Conservation (phyloP, 2,329 filamentous ascomycete genomes). For the Teratosphaeria zuluensis region DNA sequence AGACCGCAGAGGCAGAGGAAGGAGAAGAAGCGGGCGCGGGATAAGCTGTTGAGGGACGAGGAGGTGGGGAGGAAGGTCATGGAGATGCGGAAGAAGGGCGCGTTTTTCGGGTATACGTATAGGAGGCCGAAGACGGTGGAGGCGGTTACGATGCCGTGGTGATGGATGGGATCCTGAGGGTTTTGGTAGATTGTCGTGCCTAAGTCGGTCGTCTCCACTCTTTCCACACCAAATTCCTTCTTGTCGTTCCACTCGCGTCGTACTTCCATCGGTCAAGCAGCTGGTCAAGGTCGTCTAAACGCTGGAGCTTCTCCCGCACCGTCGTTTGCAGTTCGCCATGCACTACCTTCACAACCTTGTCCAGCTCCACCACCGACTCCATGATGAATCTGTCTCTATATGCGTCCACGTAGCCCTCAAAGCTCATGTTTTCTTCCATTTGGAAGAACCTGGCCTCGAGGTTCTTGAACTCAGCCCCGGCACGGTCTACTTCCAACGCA, state of each 20-base stretch:
- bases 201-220: neutral
- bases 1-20: slow-evolving; percentile 31
- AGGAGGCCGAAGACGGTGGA: slow-evolving; percentile 31
- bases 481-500: neutral
- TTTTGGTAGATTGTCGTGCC: neutral
- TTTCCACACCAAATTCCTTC: neutral
- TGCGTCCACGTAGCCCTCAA: neutral
- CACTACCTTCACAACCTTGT: neutral
- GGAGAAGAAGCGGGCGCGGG: slow-evolving; percentile 71
- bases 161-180: neutral
- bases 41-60: slow-evolving; percentile 71
- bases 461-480: neutral
- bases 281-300: neutral
- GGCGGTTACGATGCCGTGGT: neutral
- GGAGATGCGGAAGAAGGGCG: slow-evolving; percentile 68
- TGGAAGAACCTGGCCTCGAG: neutral
- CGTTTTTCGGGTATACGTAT: slow-evolving; percentile 88
- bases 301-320: neutral
- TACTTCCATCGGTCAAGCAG: neutral
- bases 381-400: neutral
- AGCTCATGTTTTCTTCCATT: neutral
- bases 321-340: neutral
- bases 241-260: neutral
- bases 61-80: slow-evolving; percentile 58
- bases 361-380: neutral